Base-by-base conservation (phyloP, 208 protist species). In the Leishmania tropica region DNA sequence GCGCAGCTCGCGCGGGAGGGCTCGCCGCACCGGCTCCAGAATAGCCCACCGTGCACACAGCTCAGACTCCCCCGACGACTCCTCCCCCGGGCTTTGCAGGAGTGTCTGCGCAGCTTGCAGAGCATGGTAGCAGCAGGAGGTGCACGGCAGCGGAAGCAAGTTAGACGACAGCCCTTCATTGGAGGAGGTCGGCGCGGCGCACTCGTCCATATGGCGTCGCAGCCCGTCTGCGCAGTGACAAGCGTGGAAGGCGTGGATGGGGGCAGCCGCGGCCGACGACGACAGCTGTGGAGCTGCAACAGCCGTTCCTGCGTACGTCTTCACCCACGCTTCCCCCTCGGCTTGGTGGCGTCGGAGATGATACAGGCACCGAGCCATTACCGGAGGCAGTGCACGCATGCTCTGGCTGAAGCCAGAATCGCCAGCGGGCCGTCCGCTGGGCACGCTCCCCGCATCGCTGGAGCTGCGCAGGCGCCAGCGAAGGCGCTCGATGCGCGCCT, bases 1-100 rank as follows among this genome's bases (percentile, higher is more conserved):
- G 19, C 83, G 83, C 15, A 87, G 75, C 28, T 83, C 75, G 8
- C 75, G 65, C 5, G 83, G 83, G 70, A 87, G 82, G 71, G 81
- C 45, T 10, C 76, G 45, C 15, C 75, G 79, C 40, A 78, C 81
- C 17, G 62, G 75, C 64, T 10, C 53, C 78, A 77, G 54, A 47
- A 76, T 71, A 15, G 24, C 4, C 81, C 81, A 84, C 28, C 81
- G 81, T 8, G 21, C 35, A 21, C 48, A 45, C 68, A 84, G 58
- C 54, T 76, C 81, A 40, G 31, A 60, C 54, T 35, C 47, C 37
- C 4, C 53, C 15, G 8, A 42, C 56, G 28, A 70, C 58, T 28
- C 68, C 15, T 60, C 31, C 48, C 8, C 42, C 51, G 35, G 35
- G 47, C 19, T 21, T 5, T 70, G 62, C 42, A 80, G 40, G 3